Evolutionary conservation across 768 basidiomycete species (phyloP), one percentile per base, ranked within the genome.

Genomic region (Pseudohyphozyma bogoriensis): DNA sequence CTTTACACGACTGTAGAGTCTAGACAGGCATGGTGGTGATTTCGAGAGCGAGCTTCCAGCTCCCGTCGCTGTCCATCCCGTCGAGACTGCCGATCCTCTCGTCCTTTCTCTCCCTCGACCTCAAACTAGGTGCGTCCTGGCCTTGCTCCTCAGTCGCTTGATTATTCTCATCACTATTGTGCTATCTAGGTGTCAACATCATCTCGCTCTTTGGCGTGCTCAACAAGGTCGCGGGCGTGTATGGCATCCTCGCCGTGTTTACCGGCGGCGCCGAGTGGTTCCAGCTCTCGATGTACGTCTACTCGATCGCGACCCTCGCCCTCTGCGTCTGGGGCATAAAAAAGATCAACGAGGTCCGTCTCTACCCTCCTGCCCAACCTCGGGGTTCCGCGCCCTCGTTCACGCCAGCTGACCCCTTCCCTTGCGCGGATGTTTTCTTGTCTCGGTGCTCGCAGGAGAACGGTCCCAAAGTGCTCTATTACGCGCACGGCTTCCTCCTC

Each of bases 191-290:
- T 51, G 90, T 89, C 60, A 86, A 81, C 50, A 79, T 97, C 58
- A 84, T 86, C 60, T 79, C 95, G 28, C 80, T 93, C 51, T 96
- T 99, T 69, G 88, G 87, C 16, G 87, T 90, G 55, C 78, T 99
- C 66, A 99, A 99, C 81, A 99, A 99, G 76, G 93, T 92, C 52
- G 92, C 95, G 24, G 93, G 95, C 53, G 82, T 96, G 12, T 99
- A 97, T 72, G 95, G 95, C 57, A 81, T 99, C 59, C 84, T 99
- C 60, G 92, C 91, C 8, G 81, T 91, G 58, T 75, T 91, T 60
- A 86, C 86, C 1, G 76, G 75, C 35, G 89, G 87, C n/a, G 85
- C 86, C n/a, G 84, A 85, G n/a, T 58, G 58, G 1, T 55, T 66
- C 1, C 95, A 99, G 75, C 79, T 96, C 62, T 87, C 84, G 73